Conservation (phyloP, 2,329 filamentous ascomycete genomes). For the Macrophomina phaseolina region DNA sequence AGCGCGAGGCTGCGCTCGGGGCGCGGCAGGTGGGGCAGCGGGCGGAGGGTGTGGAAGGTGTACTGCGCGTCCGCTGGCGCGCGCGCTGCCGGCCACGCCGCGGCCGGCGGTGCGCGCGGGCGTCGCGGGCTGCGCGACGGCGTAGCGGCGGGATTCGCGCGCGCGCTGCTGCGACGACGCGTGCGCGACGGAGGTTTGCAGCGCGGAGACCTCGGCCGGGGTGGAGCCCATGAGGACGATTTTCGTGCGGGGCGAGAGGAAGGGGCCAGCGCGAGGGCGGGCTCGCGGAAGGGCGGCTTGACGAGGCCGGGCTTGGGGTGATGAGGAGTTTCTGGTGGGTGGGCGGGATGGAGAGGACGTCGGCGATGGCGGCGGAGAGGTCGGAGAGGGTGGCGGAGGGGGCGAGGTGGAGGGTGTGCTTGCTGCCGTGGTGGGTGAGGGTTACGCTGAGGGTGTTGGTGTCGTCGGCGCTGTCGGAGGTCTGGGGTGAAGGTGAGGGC, state of each 20-base stretch:
- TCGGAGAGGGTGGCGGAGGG: slow-evolving; percentile 60
- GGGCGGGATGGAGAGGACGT: slow-evolving; percentile 63
- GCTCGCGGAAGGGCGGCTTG: slow-evolving; percentile 67
- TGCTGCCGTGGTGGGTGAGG: slow-evolving; percentile 61
- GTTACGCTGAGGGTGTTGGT: slow-evolving; percentile 39
- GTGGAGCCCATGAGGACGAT: slow-evolving; percentile 71
- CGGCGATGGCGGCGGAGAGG: slow-evolving; percentile 64
- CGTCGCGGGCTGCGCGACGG: slow-evolving; percentile 48
- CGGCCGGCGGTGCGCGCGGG: slow-evolving; percentile 44
- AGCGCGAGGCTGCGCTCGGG: slow-evolving; percentile 73
- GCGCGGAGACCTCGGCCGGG: slow-evolving; percentile 63
- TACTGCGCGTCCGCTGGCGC: slow-evolving; percentile 67
- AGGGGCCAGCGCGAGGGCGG: slow-evolving; percentile 55
- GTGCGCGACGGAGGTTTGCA: slow-evolving; percentile 46
- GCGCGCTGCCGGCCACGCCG: slow-evolving; percentile 48
- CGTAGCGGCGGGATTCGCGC: slow-evolving; percentile 41
- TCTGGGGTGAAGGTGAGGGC: not conserved
- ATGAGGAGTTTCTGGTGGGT: slow-evolving; percentile 72
- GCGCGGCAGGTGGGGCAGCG: slow-evolving; percentile 77
- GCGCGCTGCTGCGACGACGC: slow-evolving; percentile 44
- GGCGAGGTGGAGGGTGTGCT: slow-evolving; percentile 55
- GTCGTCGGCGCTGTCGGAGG: not conserved
- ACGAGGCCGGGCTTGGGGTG: slow-evolving; percentile 68
- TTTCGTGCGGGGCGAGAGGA: slow-evolving; percentile 60
- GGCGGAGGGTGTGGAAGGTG: slow-evolving; percentile 79